These are phyloP conservation scores for Parasitella parasitica DNA, from an alignment of 371 early-diverging fungal species.

Conservation along the genomic window DNA sequence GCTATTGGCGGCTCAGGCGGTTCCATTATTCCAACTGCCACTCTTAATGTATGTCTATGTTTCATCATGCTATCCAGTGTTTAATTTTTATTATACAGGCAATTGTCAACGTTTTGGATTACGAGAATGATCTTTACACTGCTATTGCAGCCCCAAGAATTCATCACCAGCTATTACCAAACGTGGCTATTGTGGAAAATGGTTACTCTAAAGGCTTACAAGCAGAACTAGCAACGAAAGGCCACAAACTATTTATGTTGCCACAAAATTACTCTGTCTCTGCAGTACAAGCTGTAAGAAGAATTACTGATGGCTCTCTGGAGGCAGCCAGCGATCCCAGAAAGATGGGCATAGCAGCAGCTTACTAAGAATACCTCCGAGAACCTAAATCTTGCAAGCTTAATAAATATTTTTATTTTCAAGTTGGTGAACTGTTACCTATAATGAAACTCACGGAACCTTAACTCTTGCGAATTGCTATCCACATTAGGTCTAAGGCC, in stretches of 20 bases:
- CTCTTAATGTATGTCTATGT: constrained; percentile 71
- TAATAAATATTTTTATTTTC: too few relatives aligned
- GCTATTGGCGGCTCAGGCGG: constrained; percentile 97
- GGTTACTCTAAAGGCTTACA: constrained; percentile 12
- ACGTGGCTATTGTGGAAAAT: constrained; percentile 51
- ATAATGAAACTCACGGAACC: too few relatives aligned
- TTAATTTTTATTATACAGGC: constrained; percentile 34
- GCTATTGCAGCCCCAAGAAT: constrained; percentile 83
- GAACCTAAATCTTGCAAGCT: too few relatives aligned
- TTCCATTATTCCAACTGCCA: constrained; percentile 87
- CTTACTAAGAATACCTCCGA: constrained; percentile 15
- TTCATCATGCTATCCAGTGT: too few relatives aligned
- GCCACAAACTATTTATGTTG: constrained; percentile 19
- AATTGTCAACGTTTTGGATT: constrained; percentile 77
- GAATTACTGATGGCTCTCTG: constrained; percentile 28
- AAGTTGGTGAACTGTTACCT: too few relatives aligned
- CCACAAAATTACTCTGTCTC: constrained; percentile 13
- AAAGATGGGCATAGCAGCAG: constrained; percentile 44
- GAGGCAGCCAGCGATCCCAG: constrained; percentile 48
- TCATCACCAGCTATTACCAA: constrained; percentile 93
- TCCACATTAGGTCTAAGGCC: too few relatives aligned
- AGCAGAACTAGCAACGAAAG: constrained; percentile 13
- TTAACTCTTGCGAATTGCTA: too few relatives aligned
- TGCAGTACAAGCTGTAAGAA: constrained; percentile 40
- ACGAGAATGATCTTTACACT: constrained; percentile 60